Conservation (phyloP, 31 red algal species). For the Odonthalia washingtoniensis region DNA sequence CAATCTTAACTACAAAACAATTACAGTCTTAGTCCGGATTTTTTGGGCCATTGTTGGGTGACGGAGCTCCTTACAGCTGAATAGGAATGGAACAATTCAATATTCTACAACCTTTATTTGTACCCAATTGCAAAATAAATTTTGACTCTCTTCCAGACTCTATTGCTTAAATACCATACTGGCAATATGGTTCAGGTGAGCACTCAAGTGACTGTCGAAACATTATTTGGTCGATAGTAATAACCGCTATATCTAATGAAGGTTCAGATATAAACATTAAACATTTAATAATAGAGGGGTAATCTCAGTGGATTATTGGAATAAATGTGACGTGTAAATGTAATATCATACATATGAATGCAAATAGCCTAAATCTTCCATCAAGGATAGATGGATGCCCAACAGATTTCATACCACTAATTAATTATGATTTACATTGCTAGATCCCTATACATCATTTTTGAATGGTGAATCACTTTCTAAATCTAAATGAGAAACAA, state of each 20-base stretch:
- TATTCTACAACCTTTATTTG: not conserved
- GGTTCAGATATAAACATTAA: not conserved
- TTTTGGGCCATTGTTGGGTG: constrained; percentile 14
- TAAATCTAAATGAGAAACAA: not conserved
- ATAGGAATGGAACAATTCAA: constrained; percentile 37
- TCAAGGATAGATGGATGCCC: not conserved
- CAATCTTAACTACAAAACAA: not conserved
- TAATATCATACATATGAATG: not conserved
- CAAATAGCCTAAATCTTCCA: not conserved
- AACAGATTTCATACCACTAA: not conserved
- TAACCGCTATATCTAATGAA: not conserved
- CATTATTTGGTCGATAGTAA: constrained; percentile 23
- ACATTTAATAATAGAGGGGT: constrained; percentile 12
- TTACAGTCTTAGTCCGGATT: not conserved
- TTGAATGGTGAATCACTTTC: not conserved
- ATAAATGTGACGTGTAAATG: not conserved
- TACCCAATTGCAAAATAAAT: not conserved
- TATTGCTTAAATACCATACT: constrained; percentile 14
- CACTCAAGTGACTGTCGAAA: not conserved
- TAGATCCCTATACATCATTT: not conserved
- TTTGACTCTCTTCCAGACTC: constrained; percentile 17
- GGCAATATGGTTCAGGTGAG: constrained; percentile 39
- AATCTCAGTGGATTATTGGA: constrained; percentile 36
- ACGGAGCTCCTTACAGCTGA: constrained; percentile 34
- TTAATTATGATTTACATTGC: constrained; percentile 6